Evolutionary conservation across 805 yeast genomes (phyloP).

Genomic region (Suhomyces sp.): DNA sequence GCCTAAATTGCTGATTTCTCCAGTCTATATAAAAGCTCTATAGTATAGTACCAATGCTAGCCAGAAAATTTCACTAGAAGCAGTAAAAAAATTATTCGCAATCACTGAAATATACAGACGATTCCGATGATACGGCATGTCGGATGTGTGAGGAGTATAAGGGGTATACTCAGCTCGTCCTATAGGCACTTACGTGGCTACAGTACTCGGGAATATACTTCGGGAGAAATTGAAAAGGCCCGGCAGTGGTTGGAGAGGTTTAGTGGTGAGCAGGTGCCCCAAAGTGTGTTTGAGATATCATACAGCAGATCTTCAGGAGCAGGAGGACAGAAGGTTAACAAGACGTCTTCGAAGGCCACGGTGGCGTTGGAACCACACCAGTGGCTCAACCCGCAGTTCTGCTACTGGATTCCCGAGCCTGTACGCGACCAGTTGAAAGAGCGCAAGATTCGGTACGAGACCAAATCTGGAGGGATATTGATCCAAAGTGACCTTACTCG

Average conservation of each 20-base stretch:
- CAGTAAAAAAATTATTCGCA: background rate
- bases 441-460: constrained; percentile 49
- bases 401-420: constrained; percentile 59
- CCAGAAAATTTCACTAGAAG: background rate
- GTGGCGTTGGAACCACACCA: constrained; percentile 42
- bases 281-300: constrained; percentile 38
- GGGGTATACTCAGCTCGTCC: background rate
- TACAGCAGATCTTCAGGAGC: constrained; percentile 74
- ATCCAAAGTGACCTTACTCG: constrained; percentile 61
- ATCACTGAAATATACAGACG: background rate
- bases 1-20: constrained; percentile 8
- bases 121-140: background rate
- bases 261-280: constrained; percentile 39
- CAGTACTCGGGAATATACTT: constrained; percentile 4
- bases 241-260: constrained; percentile 42
- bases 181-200: background rate
- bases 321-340: constrained; percentile 87
- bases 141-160: background rate
- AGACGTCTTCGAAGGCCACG: constrained; percentile 66
- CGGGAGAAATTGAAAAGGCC: constrained; percentile 30
- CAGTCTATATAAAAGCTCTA: too few species aligned
- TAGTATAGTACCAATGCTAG: background rate
- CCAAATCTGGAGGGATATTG: constrained; percentile 52
- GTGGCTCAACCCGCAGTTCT: constrained; percentile 41
- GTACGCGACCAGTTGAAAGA: constrained; percentile 40